Evolutionary conservation across 208 protist species (phyloP), one percentile per base, ranked within the genome.

Genomic region (Crithidia sp.): DNA sequence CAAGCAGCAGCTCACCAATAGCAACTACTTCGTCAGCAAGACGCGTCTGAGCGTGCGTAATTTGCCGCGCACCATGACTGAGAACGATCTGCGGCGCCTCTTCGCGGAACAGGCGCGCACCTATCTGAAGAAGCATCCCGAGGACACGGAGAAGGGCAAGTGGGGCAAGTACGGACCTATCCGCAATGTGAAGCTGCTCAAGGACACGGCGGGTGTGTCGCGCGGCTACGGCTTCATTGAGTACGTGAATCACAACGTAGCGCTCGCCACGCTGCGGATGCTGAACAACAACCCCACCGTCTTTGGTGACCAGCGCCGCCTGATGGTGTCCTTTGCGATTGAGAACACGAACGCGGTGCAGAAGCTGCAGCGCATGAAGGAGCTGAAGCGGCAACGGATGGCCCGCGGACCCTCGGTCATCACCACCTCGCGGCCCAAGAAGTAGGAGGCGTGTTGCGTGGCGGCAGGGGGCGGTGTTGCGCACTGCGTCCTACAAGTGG

Each of bases 241-340:
- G 82, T 98, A 96, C 81, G 79, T 90, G 36, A 96, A 97, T 50
- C 94, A 98, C 83, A 87, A 89, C 70, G 81, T 94, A 12, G 94
- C 96, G n/a, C 82, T 98, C n/a, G 69, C 85, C 71, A 75, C 77
- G 28, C 74, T 98, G 59, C 86, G 93, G 13, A 82, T 79, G 62
- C 62, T 98, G 10, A 98, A 98, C 79, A 98, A 98, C 80, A 98
- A 98, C 76, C 96, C 96, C 3, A 97, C 84, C 14, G 19, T 98
- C 13, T 96, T 96, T 47, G 89, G 89, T 39, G 85, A 94, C 40
- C 79, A 92, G 66, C 82, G 86, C 10, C 90, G 96, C 8, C 81
- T 96, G 50, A 93, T 97, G 73, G 94, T 97, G 4, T 94, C 94
- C 53, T 98, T 98, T 56, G 91, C 94, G 14, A 85, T 98, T 67